Conservation (phyloP, 2,329 filamentous ascomycete genomes). For the Chrysosporium queenslandicum region DNA sequence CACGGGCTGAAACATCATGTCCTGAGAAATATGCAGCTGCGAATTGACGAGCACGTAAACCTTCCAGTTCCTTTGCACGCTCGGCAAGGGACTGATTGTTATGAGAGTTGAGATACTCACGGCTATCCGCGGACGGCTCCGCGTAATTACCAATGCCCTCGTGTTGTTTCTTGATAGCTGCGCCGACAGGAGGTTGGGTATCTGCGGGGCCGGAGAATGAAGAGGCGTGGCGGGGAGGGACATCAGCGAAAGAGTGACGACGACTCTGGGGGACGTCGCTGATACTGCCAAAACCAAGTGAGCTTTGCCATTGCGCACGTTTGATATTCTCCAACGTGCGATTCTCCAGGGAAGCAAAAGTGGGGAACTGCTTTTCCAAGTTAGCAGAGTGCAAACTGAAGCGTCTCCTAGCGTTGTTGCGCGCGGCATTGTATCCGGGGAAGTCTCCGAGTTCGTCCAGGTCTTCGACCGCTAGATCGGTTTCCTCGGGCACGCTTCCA, state of each 20-base stretch:
- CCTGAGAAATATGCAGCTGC: slow-evolving; percentile 38
- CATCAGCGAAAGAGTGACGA: slow-evolving; percentile 44
- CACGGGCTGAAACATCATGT: slow-evolving; percentile 30
- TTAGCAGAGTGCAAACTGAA: slow-evolving; percentile 38
- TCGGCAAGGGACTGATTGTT: slow-evolving; percentile 26
- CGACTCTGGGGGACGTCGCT: slow-evolving; percentile 41
- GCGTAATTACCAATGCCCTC: slow-evolving; percentile 30
- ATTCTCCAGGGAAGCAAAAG: slow-evolving; percentile 33
- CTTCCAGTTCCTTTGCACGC: slow-evolving; percentile 27
- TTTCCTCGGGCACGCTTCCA: slow-evolving; percentile 36
- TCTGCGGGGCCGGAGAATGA: slow-evolving; percentile 32
- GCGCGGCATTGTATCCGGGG: slow-evolving; percentile 31
- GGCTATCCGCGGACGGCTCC: slow-evolving; percentile 34
- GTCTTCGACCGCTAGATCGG: slow-evolving; percentile 38
- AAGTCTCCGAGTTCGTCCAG: slow-evolving; percentile 35
- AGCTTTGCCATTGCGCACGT: slow-evolving; percentile 43
- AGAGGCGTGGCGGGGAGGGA: slow-evolving; percentile 40
- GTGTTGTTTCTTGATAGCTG: slow-evolving; percentile 28
- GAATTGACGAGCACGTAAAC: slow-evolving; percentile 33
- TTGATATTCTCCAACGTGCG: slow-evolving; percentile 38
- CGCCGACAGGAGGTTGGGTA: slow-evolving; percentile 19
- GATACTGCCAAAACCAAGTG: slow-evolving; percentile 40
- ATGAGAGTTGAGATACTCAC: slow-evolving; percentile 35
- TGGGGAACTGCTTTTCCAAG: slow-evolving; percentile 33
- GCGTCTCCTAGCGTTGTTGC: slow-evolving; percentile 31